These are phyloP conservation scores for Parasitella parasitica DNA, from an alignment of 371 early-diverging fungal species.

Conservation along the genomic window DNA sequence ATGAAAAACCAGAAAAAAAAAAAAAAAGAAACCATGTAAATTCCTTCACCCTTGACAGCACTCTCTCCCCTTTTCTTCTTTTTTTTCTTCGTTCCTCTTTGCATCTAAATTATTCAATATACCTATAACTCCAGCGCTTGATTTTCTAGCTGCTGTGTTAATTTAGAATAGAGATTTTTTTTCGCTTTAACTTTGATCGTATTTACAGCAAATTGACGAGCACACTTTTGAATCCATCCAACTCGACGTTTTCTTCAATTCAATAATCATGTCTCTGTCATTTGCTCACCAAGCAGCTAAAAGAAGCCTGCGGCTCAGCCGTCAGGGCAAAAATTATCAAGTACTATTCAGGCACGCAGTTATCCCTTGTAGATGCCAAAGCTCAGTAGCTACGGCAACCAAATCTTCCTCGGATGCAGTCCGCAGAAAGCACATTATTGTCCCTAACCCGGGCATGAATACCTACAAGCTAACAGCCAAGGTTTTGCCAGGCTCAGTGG, in stretches of 20 bases:
- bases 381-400: neutral
- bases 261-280: slow-evolving; percentile 12
- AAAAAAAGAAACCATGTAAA: neutral
- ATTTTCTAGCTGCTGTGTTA: neutral
- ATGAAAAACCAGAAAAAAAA: neutral
- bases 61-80: too few relatives aligned
- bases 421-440: slow-evolving; percentile 24
- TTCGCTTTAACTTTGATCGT: neutral
- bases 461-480: slow-evolving; percentile 30
- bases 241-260: neutral
- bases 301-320: neutral
- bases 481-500: slow-evolving; percentile 37
- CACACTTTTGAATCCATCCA: neutral
- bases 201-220: neutral
- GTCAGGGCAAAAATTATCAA: neutral
- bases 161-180: neutral
- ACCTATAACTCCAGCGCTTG: neutral
- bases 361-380: neutral
- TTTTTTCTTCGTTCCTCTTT: neutral
- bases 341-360: neutral
- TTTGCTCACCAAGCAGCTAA: slow-evolving; percentile 15
- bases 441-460: slow-evolving; percentile 38
- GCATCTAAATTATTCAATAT: neutral
- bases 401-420: neutral
- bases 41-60: slow-evolving; percentile 2